Evolutionary conservation across 169 alveolate species (phyloP), one percentile per base, ranked within the genome.

Genomic region (Cytauxzoon felis): DNA sequence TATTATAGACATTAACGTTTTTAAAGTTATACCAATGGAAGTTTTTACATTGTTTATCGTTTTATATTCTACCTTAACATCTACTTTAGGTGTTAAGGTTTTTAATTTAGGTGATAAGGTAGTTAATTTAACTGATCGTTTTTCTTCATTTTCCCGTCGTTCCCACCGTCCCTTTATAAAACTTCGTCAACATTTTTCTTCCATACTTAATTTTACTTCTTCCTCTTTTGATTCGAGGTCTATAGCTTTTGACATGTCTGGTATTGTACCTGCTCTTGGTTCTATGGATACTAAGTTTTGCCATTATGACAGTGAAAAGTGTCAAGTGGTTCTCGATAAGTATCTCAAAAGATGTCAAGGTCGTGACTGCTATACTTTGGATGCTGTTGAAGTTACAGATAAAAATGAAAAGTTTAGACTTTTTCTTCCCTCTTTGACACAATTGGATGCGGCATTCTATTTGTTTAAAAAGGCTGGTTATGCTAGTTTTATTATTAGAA

Each of bases 351-450:
- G 82, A 8, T 72, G 82, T 42, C n/a, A 9, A 7, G 27, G 0
- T 1, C 64, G 67, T 9, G 50, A 62, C 18, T 72, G 82, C 49
- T 18, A 30, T 49, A 61, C 43, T 18, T 26, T 72, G 62, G 78
- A 72, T 56, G n/a, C 23, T 6, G 67, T 30, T 9, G 11, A 21
- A 16, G 59, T 56, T 23, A 54, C 59, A 2, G 33, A 3, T 7
- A 8, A 9, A 1, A 61, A 23, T 11, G 13, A 29, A 8, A 40
- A 61, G 8, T 40, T 43, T 18, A 47, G 19, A 18, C 26, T 72
- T 34, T 27, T 19, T 26, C 59, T 72, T 18, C 82, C 82, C 16
- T 16, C 51, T 26, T 27, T 45, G 11, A 56, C 27, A 34, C 82
- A 72, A 38, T 42, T 61, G 29, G 76, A 60, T 19, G 61, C 71